Base-by-base conservation (phyloP, 495 filamentous ascomycete species). In the Aspergillus sclerotioniger region DNA sequence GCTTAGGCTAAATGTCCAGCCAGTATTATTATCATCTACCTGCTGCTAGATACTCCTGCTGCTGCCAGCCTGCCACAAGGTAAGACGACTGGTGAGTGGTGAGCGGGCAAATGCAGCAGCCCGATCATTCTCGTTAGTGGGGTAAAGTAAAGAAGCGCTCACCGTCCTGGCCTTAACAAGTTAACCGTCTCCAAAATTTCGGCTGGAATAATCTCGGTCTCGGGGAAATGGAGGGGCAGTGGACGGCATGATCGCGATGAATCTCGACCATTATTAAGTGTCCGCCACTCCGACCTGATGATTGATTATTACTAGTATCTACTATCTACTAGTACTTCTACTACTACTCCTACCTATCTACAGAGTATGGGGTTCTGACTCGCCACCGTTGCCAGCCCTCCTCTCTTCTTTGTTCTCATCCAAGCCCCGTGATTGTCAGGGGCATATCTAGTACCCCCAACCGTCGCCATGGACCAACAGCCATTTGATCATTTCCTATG, bases 151-250 rank as follows among this genome's bases (percentile, higher is more conserved):
- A 10, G 5, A n/a, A 41, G 13, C 13, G 37, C 37, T 15, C 13
- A 41, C 37, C 37, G 37, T 41, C 35, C 37, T 41, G 13, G 9
- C 33, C 33, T 37, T 37, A 33, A 33, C 32, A 6, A 33, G 10
- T 10, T 33, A 37, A 37, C 37, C 37, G 37, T 41, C 37, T 32
- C 47, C 50, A 53, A 58, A 53, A 47, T 17, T 53, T 35, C 53
- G 49, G 19, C 56, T 28, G 49, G 25, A 39, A 53, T 59, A 33
- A 31, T 53, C 43, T 59, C 47, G 56, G 56, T 17, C 16, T 51
- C 44, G 51, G 57, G 41, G 19, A 54, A 54, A 59, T 54, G 51
- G 51, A 54, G 57, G 57, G 57, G 57, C 57, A 37, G 44, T 54
- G 19, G 51, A 50, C 46, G 29, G 51, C 29, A 45, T 53, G 57